Percentiles rank a stretch among this genome's conserved stretches.
These are phyloP conservation scores for Porphyrellus cyaneotinctus DNA, from an alignment of 768 basidiomycete genomes.

Conservation along the genomic window DNA sequence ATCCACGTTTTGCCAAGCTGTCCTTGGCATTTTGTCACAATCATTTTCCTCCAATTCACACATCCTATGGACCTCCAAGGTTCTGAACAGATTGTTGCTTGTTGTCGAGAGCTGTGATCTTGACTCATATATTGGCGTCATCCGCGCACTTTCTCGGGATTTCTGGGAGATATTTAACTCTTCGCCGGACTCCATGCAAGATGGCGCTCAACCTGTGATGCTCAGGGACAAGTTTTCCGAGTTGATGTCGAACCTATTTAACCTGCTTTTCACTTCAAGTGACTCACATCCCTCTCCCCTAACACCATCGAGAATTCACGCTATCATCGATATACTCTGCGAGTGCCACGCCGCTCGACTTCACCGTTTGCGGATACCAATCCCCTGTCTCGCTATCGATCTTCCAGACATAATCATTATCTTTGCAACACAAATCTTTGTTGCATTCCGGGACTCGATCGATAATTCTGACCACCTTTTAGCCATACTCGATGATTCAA, in stretches of 20 bases:
- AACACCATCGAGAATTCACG: conserved; percentile 7
- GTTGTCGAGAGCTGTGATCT: conserved; percentile 30
- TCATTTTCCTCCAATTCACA: conserved; percentile 32
- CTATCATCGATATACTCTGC: conserved; percentile 25
- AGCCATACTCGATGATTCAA: conserved; percentile 23
- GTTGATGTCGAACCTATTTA: conserved; percentile 22
- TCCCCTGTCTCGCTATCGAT: conserved; percentile 7
- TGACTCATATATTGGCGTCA: conserved; percentile 31
- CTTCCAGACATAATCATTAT: conserved; percentile 24
- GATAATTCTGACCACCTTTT: conserved; percentile 13
- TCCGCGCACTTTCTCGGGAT: conserved; percentile 26
- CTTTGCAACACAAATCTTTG: conserved; percentile 21
- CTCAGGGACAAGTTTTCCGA: conserved; percentile 22
- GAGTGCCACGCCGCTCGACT: conserved; percentile 19
- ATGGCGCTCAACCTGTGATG: background rate
- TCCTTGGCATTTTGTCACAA: conserved; percentile 12
- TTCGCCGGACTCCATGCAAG: background rate
- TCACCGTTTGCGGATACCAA: conserved; percentile 13
- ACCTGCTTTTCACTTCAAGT: conserved; percentile 14
- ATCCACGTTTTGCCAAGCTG: conserved; percentile 24
- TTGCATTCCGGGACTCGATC: conserved; percentile 9
- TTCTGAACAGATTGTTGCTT: conserved; percentile 36
- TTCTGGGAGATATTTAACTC: conserved; percentile 8
- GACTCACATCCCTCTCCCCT: background rate
- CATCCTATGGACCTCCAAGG: conserved; percentile 43